These are phyloP conservation scores for Kwoniella sp. DNA, from an alignment of 768 basidiomycete genomes.

Conservation along the genomic window DNA sequence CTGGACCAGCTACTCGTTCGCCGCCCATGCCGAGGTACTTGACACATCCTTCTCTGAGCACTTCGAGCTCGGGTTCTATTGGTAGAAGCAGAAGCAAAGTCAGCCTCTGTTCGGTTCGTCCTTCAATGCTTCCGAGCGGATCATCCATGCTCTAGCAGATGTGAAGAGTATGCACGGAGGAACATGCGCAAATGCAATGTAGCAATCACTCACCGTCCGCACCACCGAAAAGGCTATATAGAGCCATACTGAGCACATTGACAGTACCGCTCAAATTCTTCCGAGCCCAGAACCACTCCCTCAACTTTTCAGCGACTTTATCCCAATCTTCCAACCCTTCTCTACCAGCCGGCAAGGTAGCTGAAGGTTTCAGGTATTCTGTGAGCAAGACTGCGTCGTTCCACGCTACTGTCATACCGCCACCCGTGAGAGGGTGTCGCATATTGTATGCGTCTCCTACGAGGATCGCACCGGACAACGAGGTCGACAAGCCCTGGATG, in stretches of 20 bases:
- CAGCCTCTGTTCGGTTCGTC: too few species aligned
- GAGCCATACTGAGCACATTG: constrained; percentile 87
- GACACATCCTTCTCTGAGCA: constrained; percentile 74
- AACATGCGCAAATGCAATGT: too few species aligned
- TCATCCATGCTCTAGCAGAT: too few species aligned
- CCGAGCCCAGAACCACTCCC: constrained; percentile 80
- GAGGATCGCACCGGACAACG: constrained; percentile 62
- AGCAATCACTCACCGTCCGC: constrained; percentile 85
- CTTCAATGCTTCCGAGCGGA: too few species aligned
- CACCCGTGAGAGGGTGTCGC: constrained; percentile 97
- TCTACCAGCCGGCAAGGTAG: constrained; percentile 31
- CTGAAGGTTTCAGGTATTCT: constrained; percentile 62
- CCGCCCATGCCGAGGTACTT: constrained; percentile 96
- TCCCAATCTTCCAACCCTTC: constrained; percentile 57
- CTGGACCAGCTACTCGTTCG: constrained; percentile 81
- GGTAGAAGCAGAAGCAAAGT: neutral
- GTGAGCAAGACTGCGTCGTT: constrained; percentile 78
- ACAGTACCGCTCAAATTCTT: constrained; percentile 82
- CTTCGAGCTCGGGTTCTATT: constrained; percentile 57
- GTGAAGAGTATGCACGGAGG: constrained; percentile 60
- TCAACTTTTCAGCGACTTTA: constrained; percentile 59
- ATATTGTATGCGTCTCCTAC: constrained; percentile 98
- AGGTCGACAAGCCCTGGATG: constrained; percentile 64
- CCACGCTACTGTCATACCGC: constrained; percentile 96
- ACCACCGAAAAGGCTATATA: constrained; percentile 86